phyloP scores from a whole-genome alignment of 2,329 filamentous ascomycete genomes.

The Ceratocystiopsis minuta region DNA sequence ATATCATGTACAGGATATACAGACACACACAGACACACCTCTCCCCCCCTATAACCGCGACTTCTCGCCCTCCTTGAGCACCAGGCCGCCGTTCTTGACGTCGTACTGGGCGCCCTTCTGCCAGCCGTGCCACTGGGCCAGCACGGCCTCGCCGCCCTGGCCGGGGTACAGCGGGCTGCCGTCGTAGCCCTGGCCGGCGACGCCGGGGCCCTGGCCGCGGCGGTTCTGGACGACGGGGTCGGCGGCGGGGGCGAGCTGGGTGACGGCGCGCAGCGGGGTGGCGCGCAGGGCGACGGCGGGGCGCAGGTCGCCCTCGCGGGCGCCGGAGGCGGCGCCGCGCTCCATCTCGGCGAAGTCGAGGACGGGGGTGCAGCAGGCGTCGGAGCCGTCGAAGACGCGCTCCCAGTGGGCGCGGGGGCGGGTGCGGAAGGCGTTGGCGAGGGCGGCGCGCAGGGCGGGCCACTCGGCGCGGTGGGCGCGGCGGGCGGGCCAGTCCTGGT shows the following conservation, averaged over 20 bases:
- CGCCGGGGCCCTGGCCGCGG: constrained; percentile 44
- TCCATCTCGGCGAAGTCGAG: constrained; percentile 58
- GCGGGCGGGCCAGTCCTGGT: constrained; percentile 25
- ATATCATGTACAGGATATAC: too few relatives aligned
- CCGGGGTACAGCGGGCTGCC: constrained; percentile 44
- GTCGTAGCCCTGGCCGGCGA: constrained; percentile 49
- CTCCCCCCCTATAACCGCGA: constrained; percentile 14
- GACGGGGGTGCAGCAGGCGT: constrained; percentile 86
- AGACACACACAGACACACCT: too few relatives aligned
- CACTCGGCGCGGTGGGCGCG: constrained; percentile 46
- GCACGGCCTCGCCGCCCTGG: constrained; percentile 49
- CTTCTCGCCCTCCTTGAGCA: constrained; percentile 25
- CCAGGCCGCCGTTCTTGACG: constrained; percentile 43
- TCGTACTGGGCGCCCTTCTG: constrained; percentile 51
- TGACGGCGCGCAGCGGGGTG: constrained; percentile 51
- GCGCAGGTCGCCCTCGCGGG: constrained; percentile 46
- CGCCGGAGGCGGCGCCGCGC: constrained; percentile 18
- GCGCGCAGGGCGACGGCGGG: constrained; percentile 49
- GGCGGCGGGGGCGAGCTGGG: constrained; percentile 34
- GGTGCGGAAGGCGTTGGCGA: constrained; percentile 45
- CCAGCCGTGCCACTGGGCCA: constrained; percentile 66
- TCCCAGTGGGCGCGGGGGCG: constrained; percentile 73
- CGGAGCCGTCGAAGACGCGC: constrained; percentile 66
- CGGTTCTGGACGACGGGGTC: constrained; percentile 14
- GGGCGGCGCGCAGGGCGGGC: constrained; percentile 44